Evolutionary conservation across 768 basidiomycete species (phyloP).

Genomic region (Rhodocollybia butyracea): DNA sequence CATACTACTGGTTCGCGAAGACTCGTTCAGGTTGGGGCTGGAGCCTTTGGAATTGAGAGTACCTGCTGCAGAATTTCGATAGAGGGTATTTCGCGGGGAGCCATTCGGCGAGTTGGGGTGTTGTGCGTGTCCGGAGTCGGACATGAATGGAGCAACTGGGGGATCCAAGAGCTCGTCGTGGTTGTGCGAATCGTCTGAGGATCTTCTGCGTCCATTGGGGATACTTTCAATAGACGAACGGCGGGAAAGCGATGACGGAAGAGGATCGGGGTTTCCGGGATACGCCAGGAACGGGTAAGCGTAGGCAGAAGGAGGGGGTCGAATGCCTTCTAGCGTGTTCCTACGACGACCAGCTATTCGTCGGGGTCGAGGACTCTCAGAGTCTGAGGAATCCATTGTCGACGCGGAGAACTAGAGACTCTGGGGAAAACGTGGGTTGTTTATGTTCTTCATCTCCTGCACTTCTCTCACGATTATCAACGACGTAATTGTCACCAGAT

Average conservation of each 20-base stretch:
- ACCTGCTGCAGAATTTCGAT: conserved; percentile 18
- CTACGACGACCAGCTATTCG: background rate
- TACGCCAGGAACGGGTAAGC: conserved; percentile 56
- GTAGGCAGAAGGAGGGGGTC: conserved; percentile 40
- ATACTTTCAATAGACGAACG: conserved; percentile 2
- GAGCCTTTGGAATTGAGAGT: background rate
- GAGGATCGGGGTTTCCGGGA: conserved; percentile 64
- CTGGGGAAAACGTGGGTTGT: background rate
- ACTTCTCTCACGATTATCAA: background rate
- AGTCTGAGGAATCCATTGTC: background rate
- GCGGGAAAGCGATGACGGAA: conserved; percentile 27
- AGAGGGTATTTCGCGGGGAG: conserved; percentile 23
- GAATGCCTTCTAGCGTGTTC: background rate
- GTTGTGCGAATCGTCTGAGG: background rate
- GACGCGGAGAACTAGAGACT: background rate
- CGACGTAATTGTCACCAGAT: too few relatives aligned
- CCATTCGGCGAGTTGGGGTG: conserved; percentile 19
- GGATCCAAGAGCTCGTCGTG: conserved; percentile 11
- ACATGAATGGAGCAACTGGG: conserved; percentile 38
- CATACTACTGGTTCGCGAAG: conserved; percentile 39
- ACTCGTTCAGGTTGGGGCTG: background rate
- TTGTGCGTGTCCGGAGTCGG: conserved; percentile 14
- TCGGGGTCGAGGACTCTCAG: background rate
- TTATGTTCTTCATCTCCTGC: background rate
- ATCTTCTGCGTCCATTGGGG: background rate